phyloP scores from a whole-genome alignment of 768 basidiomycete species.

The Boletus rubropictus region DNA sequence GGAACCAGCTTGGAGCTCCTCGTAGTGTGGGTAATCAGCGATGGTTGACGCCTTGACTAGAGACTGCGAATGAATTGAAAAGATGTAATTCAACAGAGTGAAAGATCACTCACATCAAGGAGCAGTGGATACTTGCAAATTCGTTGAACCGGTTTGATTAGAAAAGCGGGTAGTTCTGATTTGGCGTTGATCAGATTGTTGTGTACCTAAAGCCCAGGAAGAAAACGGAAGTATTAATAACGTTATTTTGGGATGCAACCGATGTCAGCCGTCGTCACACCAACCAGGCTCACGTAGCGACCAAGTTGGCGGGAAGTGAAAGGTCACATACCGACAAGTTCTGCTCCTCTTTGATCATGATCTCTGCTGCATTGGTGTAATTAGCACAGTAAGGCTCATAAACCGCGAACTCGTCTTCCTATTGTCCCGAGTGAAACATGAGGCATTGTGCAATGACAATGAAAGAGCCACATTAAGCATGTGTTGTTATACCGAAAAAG shows the following conservation, averaged over 20 bases:
- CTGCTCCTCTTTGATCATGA: constrained; percentile 82
- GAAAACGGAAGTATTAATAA: constrained; percentile 11
- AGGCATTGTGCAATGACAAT: constrained; percentile 35
- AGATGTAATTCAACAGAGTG: constrained; percentile 8
- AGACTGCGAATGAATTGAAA: constrained; percentile 40
- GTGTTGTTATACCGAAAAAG: constrained; percentile 8
- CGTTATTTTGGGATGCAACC: constrained; percentile 16
- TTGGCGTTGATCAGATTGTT: constrained; percentile 85
- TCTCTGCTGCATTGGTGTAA: constrained; percentile 80
- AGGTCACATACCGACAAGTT: constrained; percentile 66
- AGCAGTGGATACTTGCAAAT: constrained; percentile 98
- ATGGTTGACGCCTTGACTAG: constrained; percentile 66
- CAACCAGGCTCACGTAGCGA: constrained; percentile 20
- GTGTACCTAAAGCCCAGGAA: constrained; percentile 46
- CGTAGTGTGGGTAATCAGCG: constrained; percentile 60
- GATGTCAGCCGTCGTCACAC: constrained; percentile 20
- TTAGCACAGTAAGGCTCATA: constrained; percentile 98
- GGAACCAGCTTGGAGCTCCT: constrained; percentile 79
- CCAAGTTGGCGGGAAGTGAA: constrained; percentile 4
- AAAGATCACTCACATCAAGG: constrained; percentile 61
- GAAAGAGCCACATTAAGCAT: constrained; percentile 38
- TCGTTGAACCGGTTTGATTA: constrained; percentile 98
- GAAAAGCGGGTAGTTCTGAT: constrained; percentile 90
- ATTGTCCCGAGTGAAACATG: constrained; percentile 36
- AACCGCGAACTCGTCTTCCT: constrained; percentile 94